Conservation (phyloP, 331 rosid species). For the Cydonia oblonga region DNA sequence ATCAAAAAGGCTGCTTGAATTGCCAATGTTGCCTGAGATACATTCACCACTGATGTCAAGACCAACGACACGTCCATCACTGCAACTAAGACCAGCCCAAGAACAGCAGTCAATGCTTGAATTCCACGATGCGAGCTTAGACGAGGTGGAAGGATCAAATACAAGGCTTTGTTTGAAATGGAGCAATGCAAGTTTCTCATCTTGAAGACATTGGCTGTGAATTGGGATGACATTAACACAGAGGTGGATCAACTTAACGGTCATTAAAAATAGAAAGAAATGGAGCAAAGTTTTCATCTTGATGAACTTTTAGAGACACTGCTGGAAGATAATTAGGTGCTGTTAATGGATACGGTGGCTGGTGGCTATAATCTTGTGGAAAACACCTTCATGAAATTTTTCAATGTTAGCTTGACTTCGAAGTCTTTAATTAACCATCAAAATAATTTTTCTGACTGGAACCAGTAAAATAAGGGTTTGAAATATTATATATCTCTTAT, state of each 20-base stretch:
- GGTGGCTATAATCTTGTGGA: neutral
- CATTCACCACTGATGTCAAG: conserved; percentile 6
- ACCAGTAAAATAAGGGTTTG: too few relatives aligned
- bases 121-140: neutral
- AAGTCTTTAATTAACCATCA: neutral
- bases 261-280: neutral
- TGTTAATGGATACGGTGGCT: neutral
- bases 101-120: neutral
- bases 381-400: neutral
- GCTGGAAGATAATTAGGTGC: neutral
- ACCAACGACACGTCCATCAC: neutral
- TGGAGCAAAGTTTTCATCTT: neutral
- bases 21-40: conserved; percentile 1
- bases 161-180: neutral
- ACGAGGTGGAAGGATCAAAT: neutral
- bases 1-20: conserved; percentile 12
- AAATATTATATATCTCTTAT: too few relatives aligned
- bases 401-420: neutral
- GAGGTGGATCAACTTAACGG: neutral
- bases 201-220: neutral
- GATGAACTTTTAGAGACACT: neutral
- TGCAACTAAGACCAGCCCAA: neutral
- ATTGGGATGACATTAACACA: neutral
- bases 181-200: neutral
- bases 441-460: too few relatives aligned